These are phyloP conservation scores for Xylaria sp. DNA, from an alignment of 2,329 filamentous ascomycete genomes.

Conservation along the genomic window DNA sequence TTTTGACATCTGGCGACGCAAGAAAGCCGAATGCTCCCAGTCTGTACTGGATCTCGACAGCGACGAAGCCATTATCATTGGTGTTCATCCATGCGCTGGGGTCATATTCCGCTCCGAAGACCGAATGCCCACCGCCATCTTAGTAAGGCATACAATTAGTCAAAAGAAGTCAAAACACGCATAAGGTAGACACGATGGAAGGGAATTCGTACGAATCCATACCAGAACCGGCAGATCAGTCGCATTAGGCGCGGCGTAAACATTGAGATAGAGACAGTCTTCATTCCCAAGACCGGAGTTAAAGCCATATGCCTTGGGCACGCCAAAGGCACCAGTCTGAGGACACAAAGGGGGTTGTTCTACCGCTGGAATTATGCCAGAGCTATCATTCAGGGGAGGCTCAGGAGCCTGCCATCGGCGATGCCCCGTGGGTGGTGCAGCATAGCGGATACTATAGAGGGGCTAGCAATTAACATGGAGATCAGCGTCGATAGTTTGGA, in stretches of 20 bases:
- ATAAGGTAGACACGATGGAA: conserved; percentile 31
- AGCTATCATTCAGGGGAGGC: conserved; percentile 36
- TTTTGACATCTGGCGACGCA: conserved; percentile 51
- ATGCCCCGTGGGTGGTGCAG: conserved; percentile 43
- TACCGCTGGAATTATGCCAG: conserved; percentile 38
- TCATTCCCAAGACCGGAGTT: conserved; percentile 43
- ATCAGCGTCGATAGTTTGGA: conserved; percentile 6
- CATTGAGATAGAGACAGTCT: conserved; percentile 48
- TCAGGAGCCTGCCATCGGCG: conserved; percentile 46
- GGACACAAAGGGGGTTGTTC: conserved; percentile 46
- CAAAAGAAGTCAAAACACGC: conserved; percentile 47
- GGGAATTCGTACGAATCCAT: conserved; percentile 51
- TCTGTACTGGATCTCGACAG: conserved; percentile 61
- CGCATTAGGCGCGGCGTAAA: conserved; percentile 50
- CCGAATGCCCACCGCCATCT: conserved; percentile 49
- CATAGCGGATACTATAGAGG: conserved; percentile 44
- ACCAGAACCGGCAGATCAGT: conserved; percentile 52
- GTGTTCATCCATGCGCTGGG: conserved; percentile 56
- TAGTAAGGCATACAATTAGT: conserved; percentile 42
- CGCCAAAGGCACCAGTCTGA: conserved; percentile 45
- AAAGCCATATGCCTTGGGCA: conserved; percentile 45
- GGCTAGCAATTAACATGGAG: conserved; percentile 8
- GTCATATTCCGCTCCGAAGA: conserved; percentile 46
- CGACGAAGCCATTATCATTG: conserved; percentile 57
- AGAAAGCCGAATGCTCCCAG: conserved; percentile 54